These are phyloP conservation scores for Boletus subparvulus DNA, from an alignment of 768 basidiomycete species.

Conservation along the genomic window DNA sequence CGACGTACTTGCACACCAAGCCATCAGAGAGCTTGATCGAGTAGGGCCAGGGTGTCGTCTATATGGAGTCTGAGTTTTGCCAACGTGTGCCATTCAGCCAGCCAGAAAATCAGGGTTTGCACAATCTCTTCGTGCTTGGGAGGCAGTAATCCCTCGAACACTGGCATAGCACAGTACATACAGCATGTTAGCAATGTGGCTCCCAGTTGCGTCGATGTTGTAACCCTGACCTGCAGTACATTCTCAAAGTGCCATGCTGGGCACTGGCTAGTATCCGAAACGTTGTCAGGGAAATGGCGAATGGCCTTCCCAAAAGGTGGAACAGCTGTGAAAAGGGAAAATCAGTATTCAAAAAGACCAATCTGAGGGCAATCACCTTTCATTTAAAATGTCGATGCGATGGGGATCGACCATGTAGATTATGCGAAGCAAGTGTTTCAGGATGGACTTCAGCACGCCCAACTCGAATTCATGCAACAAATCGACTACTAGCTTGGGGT, in stretches of 20 bases:
- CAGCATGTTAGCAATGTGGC: background rate
- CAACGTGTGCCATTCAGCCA: slow-evolving; percentile 18
- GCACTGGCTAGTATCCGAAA: slow-evolving; percentile 38
- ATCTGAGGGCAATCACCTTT: background rate
- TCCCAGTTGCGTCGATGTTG: background rate
- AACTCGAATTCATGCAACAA: slow-evolving; percentile 1
- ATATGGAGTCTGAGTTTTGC: background rate
- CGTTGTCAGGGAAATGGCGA: slow-evolving; percentile 34
- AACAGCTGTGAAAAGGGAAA: background rate
- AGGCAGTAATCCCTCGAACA: slow-evolving; percentile 39
- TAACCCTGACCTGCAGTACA: slow-evolving; percentile 9
- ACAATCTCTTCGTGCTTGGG: slow-evolving; percentile 24
- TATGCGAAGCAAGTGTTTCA: background rate
- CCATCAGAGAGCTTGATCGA: background rate
- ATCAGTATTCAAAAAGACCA: too few species aligned
- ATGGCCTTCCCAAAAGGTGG: slow-evolving; percentile 28
- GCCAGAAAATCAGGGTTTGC: slow-evolving; percentile 20
- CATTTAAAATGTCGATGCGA: background rate
- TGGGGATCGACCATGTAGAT: background rate
- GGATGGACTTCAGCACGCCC: background rate
- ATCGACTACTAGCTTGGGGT: background rate
- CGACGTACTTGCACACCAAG: background rate
- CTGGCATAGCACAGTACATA: slow-evolving; percentile 37
- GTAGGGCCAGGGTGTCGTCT: background rate
- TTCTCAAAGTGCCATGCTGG: slow-evolving; percentile 11